A percentile compares a stretch with the other conserved stretches of the same genome.
Conservation (phyloP, 805 yeast genomes). For the Metschnikowia matae region DNA sequence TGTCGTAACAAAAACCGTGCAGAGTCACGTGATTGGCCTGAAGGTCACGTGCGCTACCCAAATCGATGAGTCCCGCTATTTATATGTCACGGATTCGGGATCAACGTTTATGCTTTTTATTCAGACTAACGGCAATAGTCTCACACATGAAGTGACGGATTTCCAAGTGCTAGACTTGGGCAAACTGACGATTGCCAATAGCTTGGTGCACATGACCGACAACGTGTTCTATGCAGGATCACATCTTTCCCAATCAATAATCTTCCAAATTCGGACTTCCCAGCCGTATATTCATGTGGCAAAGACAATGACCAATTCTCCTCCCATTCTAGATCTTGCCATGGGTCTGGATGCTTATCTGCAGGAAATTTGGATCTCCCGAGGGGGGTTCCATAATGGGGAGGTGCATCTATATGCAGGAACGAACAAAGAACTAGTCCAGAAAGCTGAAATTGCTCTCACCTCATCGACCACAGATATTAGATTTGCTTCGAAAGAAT, state of each 20-base stretch:
- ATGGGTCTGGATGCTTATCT: conserved; percentile 2
- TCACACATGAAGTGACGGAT: conserved; percentile 8
- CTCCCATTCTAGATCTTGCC: conserved; percentile 30
- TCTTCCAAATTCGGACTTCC: conserved; percentile 23
- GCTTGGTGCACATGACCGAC: conserved; percentile 24
- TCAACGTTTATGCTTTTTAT: conserved; percentile 24
- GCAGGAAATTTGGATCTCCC: conserved; percentile 21
- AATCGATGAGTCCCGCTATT: conserved; percentile 26
- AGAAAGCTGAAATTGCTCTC: neutral
- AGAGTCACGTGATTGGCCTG: conserved; percentile 6
- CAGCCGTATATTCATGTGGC: conserved; percentile 26
- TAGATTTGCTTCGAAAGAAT: neutral
- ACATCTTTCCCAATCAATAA: conserved; percentile 25
- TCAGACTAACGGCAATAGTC: neutral
- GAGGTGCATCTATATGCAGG: conserved; percentile 18
- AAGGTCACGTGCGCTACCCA: conserved; percentile 11
- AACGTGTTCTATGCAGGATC: conserved; percentile 31
- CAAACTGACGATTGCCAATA: conserved; percentile 27
- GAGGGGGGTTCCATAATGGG: conserved; percentile 35
- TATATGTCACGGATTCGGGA: conserved; percentile 29
- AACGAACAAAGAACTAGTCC: neutral
- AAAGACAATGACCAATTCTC: conserved; percentile 21
- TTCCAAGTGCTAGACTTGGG: conserved; percentile 26
- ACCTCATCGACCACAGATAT: neutral
- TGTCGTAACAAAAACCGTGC: conserved; percentile 9